A percentile compares a stretch with the other conserved stretches of the same genome.
These are phyloP conservation scores for Zymoseptoria crescenta DNA, from an alignment of 2,329 filamentous ascomycete genomes.

Conservation along the genomic window DNA sequence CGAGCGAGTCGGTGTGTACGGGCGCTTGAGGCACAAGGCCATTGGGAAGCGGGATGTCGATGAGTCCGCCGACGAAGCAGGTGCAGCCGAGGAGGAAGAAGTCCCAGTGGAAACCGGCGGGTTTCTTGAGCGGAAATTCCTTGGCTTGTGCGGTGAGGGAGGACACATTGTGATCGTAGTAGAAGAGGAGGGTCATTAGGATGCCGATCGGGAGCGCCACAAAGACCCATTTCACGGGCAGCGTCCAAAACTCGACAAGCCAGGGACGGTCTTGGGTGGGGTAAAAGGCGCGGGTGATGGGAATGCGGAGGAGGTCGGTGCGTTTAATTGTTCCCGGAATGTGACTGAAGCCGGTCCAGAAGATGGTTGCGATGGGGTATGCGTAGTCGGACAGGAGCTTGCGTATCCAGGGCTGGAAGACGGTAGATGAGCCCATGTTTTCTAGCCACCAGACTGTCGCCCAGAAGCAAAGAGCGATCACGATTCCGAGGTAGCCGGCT, in stretches of 20 bases:
- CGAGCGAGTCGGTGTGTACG: slow-evolving; percentile 50
- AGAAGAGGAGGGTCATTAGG: slow-evolving; percentile 47
- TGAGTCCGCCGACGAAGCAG: slow-evolving; percentile 48
- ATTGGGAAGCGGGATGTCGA: slow-evolving; percentile 51
- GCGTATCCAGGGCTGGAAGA: slow-evolving; percentile 39
- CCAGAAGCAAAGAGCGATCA: slow-evolving; percentile 48
- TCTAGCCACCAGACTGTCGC: slow-evolving; percentile 45
- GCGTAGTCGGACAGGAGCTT: slow-evolving; percentile 47
- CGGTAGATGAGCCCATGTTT: slow-evolving; percentile 39
- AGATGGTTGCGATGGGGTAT: slow-evolving; percentile 46
- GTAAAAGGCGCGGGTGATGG: slow-evolving; percentile 40
- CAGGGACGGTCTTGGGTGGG: slow-evolving; percentile 40
- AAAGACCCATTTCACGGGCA: slow-evolving; percentile 47
- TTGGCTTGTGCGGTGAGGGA: slow-evolving; percentile 50
- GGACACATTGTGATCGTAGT: slow-evolving; percentile 50
- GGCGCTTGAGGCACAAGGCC: slow-evolving; percentile 54
- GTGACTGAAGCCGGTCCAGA: slow-evolving; percentile 48
- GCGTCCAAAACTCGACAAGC: slow-evolving; percentile 48
- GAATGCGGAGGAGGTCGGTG: slow-evolving; percentile 37
- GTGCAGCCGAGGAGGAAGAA: slow-evolving; percentile 51
- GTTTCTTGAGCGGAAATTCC: slow-evolving; percentile 50
- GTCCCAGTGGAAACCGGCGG: slow-evolving; percentile 55
- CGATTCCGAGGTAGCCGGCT: slow-evolving; percentile 43
- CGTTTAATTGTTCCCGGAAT: slow-evolving; percentile 41
- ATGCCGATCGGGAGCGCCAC: slow-evolving; percentile 48